Conservation (phyloP, 768 basidiomycete genomes). For the Jaapia argillacea region DNA sequence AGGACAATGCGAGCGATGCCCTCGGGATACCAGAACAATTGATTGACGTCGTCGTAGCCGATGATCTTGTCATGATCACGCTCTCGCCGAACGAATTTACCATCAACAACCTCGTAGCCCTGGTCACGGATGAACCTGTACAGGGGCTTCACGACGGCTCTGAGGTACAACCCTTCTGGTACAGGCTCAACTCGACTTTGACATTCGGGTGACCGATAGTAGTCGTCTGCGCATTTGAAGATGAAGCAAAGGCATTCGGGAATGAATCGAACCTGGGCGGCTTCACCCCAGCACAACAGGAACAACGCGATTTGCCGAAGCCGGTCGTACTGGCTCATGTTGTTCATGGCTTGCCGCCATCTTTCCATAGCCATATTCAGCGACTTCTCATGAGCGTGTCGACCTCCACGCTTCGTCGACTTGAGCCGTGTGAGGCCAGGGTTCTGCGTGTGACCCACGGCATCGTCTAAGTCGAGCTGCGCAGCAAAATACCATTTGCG, state of each 20-base stretch:
- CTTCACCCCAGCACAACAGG: constrained; percentile 96
- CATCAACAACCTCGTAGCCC: constrained; percentile 93
- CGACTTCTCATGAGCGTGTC: constrained; percentile 52
- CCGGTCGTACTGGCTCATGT: constrained; percentile 97
- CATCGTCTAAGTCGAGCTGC: constrained; percentile 96
- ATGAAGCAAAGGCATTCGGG: constrained; percentile 98
- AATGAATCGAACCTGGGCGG: constrained; percentile 91
- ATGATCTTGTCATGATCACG: constrained; percentile 90
- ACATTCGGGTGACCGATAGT: constrained; percentile 97
- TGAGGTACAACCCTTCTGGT: constrained; percentile 91
- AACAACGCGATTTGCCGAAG: constrained; percentile 93
- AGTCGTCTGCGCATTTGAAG: constrained; percentile 99
- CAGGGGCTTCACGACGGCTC: constrained; percentile 83
- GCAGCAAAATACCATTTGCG: constrained; percentile 99
- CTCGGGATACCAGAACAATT: constrained; percentile 99
- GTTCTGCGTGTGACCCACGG: constrained; percentile 86
- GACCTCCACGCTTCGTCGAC: constrained; percentile 45
- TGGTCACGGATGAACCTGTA: constrained; percentile 97
- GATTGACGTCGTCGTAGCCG: constrained; percentile 98
- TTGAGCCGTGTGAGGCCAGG: constrained; percentile 81
- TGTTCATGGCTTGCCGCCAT: constrained; percentile 97
- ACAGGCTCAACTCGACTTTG: constrained; percentile 88
- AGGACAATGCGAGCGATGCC: constrained; percentile 90
- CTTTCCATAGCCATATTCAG: constrained; percentile 80
- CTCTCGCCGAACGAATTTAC: constrained; percentile 90